Evolutionary conservation across 192 early-diverging fungal species (phyloP).

Genomic region (Coemansia sp.): DNA sequence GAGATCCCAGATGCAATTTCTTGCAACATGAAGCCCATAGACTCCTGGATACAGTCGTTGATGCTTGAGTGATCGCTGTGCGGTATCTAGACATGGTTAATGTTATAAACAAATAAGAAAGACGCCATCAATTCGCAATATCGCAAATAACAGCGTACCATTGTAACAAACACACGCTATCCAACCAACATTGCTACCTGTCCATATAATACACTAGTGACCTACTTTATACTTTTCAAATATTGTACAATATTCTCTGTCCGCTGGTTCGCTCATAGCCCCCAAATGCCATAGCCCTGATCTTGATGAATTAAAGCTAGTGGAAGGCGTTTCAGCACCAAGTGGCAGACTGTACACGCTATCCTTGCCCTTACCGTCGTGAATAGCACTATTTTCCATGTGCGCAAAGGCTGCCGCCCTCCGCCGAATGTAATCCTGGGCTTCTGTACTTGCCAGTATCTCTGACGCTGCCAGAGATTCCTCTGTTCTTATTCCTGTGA

Average conservation of each 20-base stretch:
- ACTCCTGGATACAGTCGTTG: constrained; percentile 13
- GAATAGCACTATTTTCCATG: constrained; percentile 27
- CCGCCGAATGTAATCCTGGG: constrained; percentile 40
- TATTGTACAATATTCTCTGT: constrained; percentile 24
- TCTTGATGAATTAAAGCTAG: background rate
- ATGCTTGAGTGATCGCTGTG: constrained; percentile 13
- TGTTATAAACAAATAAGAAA: background rate
- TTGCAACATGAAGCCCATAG: constrained; percentile 16
- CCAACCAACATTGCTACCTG: background rate
- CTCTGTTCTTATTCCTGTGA: background rate
- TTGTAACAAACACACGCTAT: no score
- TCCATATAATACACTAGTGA: background rate
- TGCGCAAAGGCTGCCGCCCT: constrained; percentile 29
- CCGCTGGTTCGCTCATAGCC: constrained; percentile 11
- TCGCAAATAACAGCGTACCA: no score
- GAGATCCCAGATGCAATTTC: constrained; percentile 6
- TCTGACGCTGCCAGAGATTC: constrained; percentile 25
- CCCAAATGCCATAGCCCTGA: constrained; percentile 29
- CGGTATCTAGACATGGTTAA: constrained; percentile 17
- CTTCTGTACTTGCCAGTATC: constrained; percentile 37
- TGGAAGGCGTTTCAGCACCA: background rate
- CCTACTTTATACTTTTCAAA: constrained; percentile 37
- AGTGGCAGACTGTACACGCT: background rate
- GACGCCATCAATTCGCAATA: no score
- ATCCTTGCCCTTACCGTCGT: no score